A percentile compares a stretch with the other conserved stretches of the same genome.
These are phyloP conservation scores for Leonotis leonurus DNA, from an alignment of 257 asterid species.

Conservation along the genomic window DNA sequence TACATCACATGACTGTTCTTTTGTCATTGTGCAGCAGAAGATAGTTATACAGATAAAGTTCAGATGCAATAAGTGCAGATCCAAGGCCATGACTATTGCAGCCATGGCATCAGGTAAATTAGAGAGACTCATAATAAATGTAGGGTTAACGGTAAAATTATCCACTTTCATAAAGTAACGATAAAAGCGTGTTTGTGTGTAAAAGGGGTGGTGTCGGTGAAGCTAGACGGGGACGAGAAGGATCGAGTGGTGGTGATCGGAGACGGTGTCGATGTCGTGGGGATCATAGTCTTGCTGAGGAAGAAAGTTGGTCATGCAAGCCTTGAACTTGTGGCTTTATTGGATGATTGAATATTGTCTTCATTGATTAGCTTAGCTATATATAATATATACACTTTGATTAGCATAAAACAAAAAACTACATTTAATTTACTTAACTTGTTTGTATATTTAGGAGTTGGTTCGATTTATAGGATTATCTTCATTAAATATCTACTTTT, in stretches of 20 bases:
- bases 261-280: conserved; percentile 37
- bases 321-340: conserved; percentile 25
- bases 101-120: conserved; percentile 35
- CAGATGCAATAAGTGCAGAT: conserved; percentile 37
- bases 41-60: conserved; percentile 26
- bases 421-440: too few species aligned
- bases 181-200: not conserved
- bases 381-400: not conserved
- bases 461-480: too few species aligned
- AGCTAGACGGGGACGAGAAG: conserved; percentile 28
- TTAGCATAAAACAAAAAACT: not conserved
- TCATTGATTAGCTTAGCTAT: too few species aligned
- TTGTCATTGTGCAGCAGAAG: conserved; percentile 20
- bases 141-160: too few species aligned
- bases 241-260: conserved; percentile 39
- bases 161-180: too few species aligned
- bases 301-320: conserved; percentile 48
- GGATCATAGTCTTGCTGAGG: conserved; percentile 29
- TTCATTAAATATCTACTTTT: too few species aligned
- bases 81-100: conserved; percentile 43
- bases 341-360: not conserved
- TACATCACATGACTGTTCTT: not conserved
- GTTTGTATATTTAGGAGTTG: too few species aligned
- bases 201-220: conserved; percentile 36
- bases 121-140: too few species aligned